Evolutionary conservation across 345 rosid species (phyloP).

Genomic region (Erucastrum elatum): DNA sequence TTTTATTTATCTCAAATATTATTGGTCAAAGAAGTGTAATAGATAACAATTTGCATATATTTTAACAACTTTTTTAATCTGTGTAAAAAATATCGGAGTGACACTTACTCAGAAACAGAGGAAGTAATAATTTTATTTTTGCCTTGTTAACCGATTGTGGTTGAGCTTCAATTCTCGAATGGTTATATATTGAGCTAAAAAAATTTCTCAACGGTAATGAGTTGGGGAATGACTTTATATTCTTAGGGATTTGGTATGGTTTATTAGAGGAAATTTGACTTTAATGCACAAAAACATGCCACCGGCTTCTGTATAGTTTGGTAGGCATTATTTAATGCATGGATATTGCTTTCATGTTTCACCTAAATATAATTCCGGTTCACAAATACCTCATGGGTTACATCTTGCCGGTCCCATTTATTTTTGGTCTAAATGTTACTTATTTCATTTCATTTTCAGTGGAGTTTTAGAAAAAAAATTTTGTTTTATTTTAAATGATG

Average conservation of each 20-base stretch:
- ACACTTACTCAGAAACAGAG: no score
- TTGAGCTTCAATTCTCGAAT: background rate
- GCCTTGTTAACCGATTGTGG: background rate
- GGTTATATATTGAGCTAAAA: background rate
- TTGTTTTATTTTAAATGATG: no score
- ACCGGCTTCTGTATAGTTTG: conserved; percentile 36
- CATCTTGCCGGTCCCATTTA: background rate
- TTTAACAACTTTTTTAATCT: no score
- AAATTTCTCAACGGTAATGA: background rate
- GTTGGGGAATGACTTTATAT: background rate
- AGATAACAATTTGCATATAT: no score
- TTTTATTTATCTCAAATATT: no score
- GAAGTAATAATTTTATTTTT: background rate
- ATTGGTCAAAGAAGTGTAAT: no score
- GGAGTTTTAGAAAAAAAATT: no score
- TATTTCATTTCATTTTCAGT: no score
- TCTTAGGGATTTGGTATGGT: background rate
- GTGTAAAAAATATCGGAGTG: no score
- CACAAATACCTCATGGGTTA: conserved; percentile 12
- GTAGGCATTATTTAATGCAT: conserved; percentile 35
- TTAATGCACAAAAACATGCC: conserved; percentile 42
- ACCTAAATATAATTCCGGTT: background rate
- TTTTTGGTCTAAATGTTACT: no score
- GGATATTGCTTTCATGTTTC: conserved; percentile 25
- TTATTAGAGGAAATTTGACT: conserved; percentile 23